Base-by-base conservation (phyloP, 371 early-diverging fungal species). In the Syncephalis fuscata region DNA sequence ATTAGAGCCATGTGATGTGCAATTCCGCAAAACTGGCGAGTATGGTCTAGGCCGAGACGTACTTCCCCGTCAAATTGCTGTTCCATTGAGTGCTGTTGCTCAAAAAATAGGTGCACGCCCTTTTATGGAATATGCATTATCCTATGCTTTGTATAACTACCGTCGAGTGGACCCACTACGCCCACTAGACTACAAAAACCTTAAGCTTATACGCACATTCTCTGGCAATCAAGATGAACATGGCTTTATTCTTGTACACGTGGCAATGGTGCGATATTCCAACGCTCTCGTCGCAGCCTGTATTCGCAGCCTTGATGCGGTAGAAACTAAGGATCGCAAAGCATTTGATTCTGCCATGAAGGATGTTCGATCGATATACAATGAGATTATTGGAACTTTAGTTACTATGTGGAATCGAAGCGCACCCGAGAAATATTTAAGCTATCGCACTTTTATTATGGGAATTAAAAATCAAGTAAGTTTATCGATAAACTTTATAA, bases 381-480 rank as follows among this genome's bases (percentile, higher is more conserved):
- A 63, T 15, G 54, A 54, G 24, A 76, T 88, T 51, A 89, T 88
- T 60, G 58, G 54, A 22, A 73, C 73, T 45, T 77, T 89, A 83
- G 80, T 85, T 39, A 74, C 71, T 46, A 88, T 90, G 76, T 82
- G 87, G 82, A 64, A 65, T 26, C 70, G 74, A 32, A 72, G 73
- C 41, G 51, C 70, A 38, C 75, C 85, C n/a, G 67, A 61, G 1
- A 84, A 81, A 50, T 88, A 89, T 49, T 60, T 72, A 45, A 75
- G 81, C 56, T 89, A 86, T 68, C 69, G 89, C 21, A 88, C 90
- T 0, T 89, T 86, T 59, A 85, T 89, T 56, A 83, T 84, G 78
- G 89, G 89, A 2, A 80, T 78, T 48, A 85, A 84, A 64, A 75
- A 79, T 58, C 84, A 32, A 11, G 32, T 32, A 32, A 11, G 32